Conservation (phyloP, 1,284 basidiomycete species). For the Melampsora larici-populina region DNA sequence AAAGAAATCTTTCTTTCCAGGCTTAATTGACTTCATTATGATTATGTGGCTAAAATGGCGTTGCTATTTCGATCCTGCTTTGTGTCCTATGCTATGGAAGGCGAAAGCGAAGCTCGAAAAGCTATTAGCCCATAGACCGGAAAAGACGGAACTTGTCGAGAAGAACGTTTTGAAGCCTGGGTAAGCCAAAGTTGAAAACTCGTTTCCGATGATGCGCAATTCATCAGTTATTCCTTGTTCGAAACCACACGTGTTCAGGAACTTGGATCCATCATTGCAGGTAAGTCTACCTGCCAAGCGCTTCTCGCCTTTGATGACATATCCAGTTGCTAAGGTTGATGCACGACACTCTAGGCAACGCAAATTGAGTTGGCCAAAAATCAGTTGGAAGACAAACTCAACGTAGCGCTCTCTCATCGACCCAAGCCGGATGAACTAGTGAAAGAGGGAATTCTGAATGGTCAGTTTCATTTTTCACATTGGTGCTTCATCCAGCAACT, state of each 20-base stretch:
- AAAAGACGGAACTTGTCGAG: conserved; percentile 66
- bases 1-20: too few relatives aligned
- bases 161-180: conserved; percentile 67
- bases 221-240: conserved; percentile 10
- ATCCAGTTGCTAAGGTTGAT: conserved; percentile 2
- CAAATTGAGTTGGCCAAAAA: conserved; percentile 65
- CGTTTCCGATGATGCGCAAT: background rate
- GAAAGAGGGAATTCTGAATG: conserved; percentile 66
- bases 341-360: conserved; percentile 66
- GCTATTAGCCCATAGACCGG: conserved; percentile 61
- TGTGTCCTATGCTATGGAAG: too few relatives aligned
- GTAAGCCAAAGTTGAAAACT: background rate
- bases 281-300: conserved; percentile 2
- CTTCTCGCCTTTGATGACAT: background rate
- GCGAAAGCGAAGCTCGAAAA: conserved; percentile 60
- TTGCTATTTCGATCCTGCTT: too few relatives aligned
- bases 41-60: too few relatives aligned
- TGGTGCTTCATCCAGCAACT: background rate
- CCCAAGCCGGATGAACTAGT: conserved; percentile 68
- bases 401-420: conserved; percentile 64
- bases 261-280: conserved; percentile 28
- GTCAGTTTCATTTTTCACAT: conserved; percentile 51
- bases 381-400: conserved; percentile 70
- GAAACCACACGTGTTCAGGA: conserved; percentile 43
- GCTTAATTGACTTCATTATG: too few relatives aligned